Evolutionary conservation across 371 early-diverging fungal species (phyloP).

Genomic region (Zychaea mexicana): DNA sequence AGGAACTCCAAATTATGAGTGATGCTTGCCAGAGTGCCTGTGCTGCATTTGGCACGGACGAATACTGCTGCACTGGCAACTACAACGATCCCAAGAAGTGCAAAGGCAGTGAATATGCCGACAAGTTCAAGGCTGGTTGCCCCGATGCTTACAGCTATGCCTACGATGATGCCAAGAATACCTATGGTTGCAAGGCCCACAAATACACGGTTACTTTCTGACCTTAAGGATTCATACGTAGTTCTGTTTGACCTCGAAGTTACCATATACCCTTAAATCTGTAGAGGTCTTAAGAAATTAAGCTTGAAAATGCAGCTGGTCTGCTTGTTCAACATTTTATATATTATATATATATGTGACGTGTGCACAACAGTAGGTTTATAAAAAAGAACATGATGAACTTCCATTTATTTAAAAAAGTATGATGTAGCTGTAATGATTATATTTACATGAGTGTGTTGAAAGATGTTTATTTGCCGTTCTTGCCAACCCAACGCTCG

Average conservation of each 20-base stretch:
- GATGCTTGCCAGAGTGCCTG: conserved; percentile 46
- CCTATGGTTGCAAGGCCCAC: conserved; percentile 36
- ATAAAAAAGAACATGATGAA: too few species aligned
- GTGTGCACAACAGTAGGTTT: too few species aligned
- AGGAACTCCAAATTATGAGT: conserved; percentile 25
- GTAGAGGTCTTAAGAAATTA: too few species aligned
- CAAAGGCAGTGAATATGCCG: conserved; percentile 28
- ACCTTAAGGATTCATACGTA: conserved; percentile 11
- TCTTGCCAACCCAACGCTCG: conserved; percentile 19
- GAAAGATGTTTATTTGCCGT: neutral
- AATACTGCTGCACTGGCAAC: conserved; percentile 44
- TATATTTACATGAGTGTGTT: neutral
- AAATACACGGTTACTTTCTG: conserved; percentile 53
- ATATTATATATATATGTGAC: too few species aligned
- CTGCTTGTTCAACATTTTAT: neutral
- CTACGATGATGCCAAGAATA: conserved; percentile 52
- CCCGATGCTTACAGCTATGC: conserved; percentile 58
- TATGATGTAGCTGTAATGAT: neutral
- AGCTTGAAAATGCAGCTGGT: neutral
- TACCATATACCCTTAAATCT: too few species aligned
- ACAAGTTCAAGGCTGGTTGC: conserved; percentile 32
- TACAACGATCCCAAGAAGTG: conserved; percentile 30
- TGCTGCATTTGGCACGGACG: conserved; percentile 33
- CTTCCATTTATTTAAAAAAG: neutral
- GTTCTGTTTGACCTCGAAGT: too few species aligned